A percentile compares a stretch with the other conserved stretches of the same genome.
phyloP scores from a whole-genome alignment of 805 yeast species.

The Scheffersomyces spartinae region DNA sequence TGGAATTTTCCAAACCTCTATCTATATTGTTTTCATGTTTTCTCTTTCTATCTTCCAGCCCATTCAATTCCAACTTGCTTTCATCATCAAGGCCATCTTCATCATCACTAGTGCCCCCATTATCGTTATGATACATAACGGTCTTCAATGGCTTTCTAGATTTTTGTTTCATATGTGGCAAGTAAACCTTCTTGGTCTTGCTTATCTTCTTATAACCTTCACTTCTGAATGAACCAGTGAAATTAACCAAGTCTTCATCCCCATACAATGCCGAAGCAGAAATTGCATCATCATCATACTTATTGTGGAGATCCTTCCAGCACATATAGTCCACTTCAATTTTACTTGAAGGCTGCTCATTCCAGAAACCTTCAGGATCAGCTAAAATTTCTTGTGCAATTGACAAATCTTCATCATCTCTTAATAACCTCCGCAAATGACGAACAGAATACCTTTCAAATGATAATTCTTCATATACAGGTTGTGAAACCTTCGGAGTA shows the following conservation, averaged over 20 bases:
- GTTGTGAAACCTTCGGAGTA: conserved; percentile 34
- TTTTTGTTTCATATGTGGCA: conserved; percentile 75
- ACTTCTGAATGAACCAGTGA: conserved; percentile 54
- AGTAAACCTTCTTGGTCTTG: conserved; percentile 61
- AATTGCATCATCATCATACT: too few species aligned
- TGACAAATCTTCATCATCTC: conserved; percentile 65
- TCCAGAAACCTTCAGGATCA: conserved; percentile 7
- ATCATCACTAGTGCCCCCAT: conserved; percentile 2
- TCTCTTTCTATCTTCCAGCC: too few species aligned
- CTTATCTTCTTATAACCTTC: conserved; percentile 66
- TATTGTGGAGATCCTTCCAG: too few species aligned
- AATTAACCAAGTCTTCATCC: conserved; percentile 21
- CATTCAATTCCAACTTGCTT: too few species aligned
- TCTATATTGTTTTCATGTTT: conserved; percentile 1
- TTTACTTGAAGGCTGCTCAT: too few species aligned
- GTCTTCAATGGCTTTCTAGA: conserved; percentile 62
- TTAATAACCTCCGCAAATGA: conserved; percentile 40
- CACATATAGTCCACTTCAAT: too few species aligned
- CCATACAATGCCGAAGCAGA: too few species aligned
- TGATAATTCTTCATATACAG: conserved; percentile 42
- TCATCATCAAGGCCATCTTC: conserved; percentile 3
- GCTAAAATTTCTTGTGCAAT: conserved; percentile 37
- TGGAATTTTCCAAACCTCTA: not conserved
- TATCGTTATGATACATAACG: conserved; percentile 43
- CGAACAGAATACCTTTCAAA: conserved; percentile 28